These are phyloP conservation scores for Litsea cubeba DNA, from an alignment of 164 flowering plant genomes.

Conservation along the genomic window DNA sequence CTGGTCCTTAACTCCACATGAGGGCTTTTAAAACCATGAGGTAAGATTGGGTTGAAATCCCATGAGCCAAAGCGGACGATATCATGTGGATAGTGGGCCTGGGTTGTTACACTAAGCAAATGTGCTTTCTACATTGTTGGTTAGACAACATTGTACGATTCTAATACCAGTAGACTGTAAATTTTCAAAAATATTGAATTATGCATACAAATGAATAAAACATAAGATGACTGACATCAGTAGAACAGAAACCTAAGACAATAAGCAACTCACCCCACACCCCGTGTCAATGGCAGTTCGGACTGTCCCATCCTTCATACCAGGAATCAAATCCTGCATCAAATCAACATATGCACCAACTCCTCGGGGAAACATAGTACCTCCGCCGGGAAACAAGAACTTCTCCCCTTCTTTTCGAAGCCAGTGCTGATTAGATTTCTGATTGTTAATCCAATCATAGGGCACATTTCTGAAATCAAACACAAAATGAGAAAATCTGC, in stretches of 20 bases:
- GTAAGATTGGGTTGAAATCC: no score
- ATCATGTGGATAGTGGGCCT: no score
- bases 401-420: slow-evolving; percentile 88
- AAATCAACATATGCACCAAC: slow-evolving; percentile 85
- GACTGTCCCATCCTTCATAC: slow-evolving; percentile 81
- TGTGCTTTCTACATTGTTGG: no score
- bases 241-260: no score
- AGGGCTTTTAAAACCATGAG: no score
- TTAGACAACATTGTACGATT: no score
- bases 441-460: slow-evolving; percentile 98
- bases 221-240: not conserved
- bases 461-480: slow-evolving; percentile 77
- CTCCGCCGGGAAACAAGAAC: slow-evolving; percentile 95
- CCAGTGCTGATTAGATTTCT: slow-evolving; percentile 97
- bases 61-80: no score
- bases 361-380: slow-evolving; percentile 96
- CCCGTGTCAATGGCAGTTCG: slow-evolving; percentile 98
- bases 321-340: slow-evolving; percentile 91
- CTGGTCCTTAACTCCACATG: no score
- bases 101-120: no score
- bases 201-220: no score
- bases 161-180: no score
- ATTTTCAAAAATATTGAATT: no score
- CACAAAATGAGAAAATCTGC: not conserved
- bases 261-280: slow-evolving; percentile 76